Evolutionary conservation across 768 basidiomycete genomes (phyloP).

Genomic region (Daedaleopsis sinensis): DNA sequence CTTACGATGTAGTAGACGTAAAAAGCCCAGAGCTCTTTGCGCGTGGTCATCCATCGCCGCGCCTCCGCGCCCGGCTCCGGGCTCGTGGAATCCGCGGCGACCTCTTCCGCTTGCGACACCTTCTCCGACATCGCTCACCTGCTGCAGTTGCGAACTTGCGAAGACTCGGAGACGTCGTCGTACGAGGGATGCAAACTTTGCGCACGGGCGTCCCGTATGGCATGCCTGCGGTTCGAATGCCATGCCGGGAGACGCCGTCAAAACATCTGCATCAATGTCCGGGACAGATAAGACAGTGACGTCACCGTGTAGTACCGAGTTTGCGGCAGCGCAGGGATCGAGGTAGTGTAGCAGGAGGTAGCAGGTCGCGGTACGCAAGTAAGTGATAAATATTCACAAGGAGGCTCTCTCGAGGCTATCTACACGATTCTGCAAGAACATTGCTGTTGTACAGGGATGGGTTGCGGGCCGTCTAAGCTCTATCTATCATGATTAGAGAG

Average conservation of each 20-base stretch:
- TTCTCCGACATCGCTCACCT: constrained; percentile 16
- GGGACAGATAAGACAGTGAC: no score
- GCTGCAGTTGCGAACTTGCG: background rate
- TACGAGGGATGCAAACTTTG: background rate
- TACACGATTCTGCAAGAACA: background rate
- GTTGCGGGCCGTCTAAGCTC: background rate
- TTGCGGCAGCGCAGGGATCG: background rate
- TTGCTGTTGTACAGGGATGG: background rate
- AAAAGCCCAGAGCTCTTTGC: constrained; percentile 41
- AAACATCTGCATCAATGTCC: no score
- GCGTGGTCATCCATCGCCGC: constrained; percentile 42
- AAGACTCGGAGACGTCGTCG: background rate
- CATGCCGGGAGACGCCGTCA: no score
- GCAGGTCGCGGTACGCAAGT: no score
- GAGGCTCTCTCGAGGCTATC: background rate
- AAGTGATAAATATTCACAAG: background rate
- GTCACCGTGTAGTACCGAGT: background rate
- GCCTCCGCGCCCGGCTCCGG: constrained; percentile 1
- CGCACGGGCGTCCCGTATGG: background rate
- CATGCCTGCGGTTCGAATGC: background rate
- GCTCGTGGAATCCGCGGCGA: constrained; percentile 1
- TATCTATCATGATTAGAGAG: background rate
- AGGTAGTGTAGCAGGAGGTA: no score
- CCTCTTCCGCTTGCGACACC: constrained; percentile 1
- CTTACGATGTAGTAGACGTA: constrained; percentile 35